Evolutionary conservation across 352 stramenopile species (phyloP).

Genomic region (Thalassiosira allenii): DNA sequence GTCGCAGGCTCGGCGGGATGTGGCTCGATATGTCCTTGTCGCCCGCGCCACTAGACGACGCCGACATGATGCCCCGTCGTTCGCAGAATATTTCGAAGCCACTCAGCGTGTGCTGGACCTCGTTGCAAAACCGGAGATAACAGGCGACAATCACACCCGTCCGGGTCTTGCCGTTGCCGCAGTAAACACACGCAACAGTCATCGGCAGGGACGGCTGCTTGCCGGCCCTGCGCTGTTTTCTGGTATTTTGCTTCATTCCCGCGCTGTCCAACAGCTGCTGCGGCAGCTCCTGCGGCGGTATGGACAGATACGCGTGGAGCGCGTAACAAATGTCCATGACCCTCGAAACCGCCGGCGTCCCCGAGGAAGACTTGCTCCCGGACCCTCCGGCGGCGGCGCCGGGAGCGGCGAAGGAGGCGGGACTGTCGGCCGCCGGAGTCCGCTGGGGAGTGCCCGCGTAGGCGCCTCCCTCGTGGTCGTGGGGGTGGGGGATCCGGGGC

Average conservation of each 20-base stretch:
- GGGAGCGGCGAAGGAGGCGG: constrained; percentile 6
- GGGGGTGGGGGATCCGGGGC: constrained; percentile 35
- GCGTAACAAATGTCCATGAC: constrained; percentile 93
- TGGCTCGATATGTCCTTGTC: constrained; percentile 63
- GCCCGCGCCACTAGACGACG: neutral
- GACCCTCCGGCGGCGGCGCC: neutral
- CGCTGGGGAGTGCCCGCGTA: neutral
- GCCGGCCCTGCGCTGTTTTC: neutral
- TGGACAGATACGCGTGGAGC: constrained; percentile 91
- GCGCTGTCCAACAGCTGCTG: neutral
- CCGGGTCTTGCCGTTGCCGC: constrained; percentile 92
- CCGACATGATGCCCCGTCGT: constrained; percentile 52
- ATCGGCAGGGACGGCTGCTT: neutral
- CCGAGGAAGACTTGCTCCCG: constrained; percentile 28
- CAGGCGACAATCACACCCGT: constrained; percentile 93
- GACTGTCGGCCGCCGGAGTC: neutral
- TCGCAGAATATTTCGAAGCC: constrained; percentile 93
- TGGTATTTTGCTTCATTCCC: neutral
- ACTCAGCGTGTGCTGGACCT: constrained; percentile 77
- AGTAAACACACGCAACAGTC: constrained; percentile 90
- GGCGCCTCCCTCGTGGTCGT: constrained; percentile 14
- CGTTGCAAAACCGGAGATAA: constrained; percentile 90
- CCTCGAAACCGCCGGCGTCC: constrained; percentile 56
- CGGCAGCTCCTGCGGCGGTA: constrained; percentile 83
- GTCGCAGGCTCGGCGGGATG: constrained; percentile 77